Evolutionary conservation across 2,329 filamentous ascomycete species (phyloP).

Genomic region (Trichoderma oligosporum): DNA sequence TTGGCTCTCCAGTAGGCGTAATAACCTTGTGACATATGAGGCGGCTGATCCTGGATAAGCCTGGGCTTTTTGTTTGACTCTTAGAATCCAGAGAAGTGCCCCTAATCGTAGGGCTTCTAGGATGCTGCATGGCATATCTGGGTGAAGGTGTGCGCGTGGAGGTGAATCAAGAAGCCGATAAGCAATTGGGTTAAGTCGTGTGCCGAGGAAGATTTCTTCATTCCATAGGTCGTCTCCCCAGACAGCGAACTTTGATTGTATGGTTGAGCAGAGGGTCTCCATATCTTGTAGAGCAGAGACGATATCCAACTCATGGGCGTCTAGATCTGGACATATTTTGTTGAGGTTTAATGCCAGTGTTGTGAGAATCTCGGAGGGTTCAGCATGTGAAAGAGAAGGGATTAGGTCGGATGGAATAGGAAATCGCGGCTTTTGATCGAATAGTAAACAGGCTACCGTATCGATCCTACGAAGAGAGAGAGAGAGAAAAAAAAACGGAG

Average conservation of each 20-base stretch:
- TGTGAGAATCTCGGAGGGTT: background rate
- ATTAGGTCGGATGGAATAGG: conserved; percentile 3
- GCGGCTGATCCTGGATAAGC: conserved; percentile 8
- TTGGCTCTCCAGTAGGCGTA: background rate
- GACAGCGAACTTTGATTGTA: background rate
- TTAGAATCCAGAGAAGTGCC: conserved; percentile 2
- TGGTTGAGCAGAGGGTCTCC: background rate
- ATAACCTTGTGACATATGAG: background rate
- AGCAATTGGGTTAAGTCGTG: conserved; percentile 5
- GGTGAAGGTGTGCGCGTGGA: background rate
- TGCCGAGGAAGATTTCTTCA: conserved; percentile 12
- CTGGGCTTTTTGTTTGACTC: conserved; percentile 3
- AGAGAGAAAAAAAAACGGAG: too few species aligned
- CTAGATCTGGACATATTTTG: background rate
- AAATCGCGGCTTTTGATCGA: conserved; percentile 8
- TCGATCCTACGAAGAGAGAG: background rate
- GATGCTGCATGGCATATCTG: background rate
- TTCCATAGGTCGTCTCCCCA: conserved; percentile 2
- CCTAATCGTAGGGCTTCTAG: conserved; percentile 9
- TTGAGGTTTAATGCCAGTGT: background rate
- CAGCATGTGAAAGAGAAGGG: background rate
- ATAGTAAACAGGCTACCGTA: conserved; percentile 4
- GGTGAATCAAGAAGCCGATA: conserved; percentile 6
- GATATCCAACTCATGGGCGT: background rate
- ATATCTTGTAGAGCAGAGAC: background rate